A percentile compares a stretch with the other conserved stretches of the same genome.
phyloP scores from a whole-genome alignment of 2,329 filamentous ascomycete genomes.

The Colletotrichum cuscutae region DNA sequence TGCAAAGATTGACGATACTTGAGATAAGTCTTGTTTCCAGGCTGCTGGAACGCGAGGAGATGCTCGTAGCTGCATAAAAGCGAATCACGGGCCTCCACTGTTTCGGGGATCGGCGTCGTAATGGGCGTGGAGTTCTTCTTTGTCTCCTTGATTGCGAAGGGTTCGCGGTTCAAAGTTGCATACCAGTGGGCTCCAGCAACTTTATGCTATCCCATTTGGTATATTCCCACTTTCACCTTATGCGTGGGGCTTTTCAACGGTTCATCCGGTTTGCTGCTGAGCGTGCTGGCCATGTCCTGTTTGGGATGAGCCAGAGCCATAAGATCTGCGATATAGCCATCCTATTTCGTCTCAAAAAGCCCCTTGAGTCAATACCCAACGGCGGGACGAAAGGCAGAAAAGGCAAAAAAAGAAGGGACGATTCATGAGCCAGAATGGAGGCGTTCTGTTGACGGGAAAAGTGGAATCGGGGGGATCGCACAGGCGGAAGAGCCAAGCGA shows the following conservation, averaged over 20 bases:
- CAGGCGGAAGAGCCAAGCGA: conserved; percentile 11
- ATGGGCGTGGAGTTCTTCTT: neutral
- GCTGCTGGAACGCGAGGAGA: neutral
- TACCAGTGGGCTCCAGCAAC: neutral
- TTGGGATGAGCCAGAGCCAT: neutral
- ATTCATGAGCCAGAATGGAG: neutral
- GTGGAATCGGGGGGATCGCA: conserved; percentile 13
- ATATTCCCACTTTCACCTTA: neutral
- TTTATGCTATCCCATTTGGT: neutral
- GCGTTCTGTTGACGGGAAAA: conserved; percentile 19
- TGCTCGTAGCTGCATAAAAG: conserved; percentile 3
- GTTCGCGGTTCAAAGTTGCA: neutral
- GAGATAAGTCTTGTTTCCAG: neutral
- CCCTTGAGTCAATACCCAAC: neutral
- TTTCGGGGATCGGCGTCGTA: conserved; percentile 21
- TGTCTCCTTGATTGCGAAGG: neutral
- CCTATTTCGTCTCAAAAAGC: neutral
- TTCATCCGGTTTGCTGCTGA: neutral
- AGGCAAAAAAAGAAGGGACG: neutral
- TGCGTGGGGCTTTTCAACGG: neutral
- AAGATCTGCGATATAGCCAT: neutral
- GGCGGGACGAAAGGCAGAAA: neutral
- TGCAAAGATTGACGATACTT: neutral
- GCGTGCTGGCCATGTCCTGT: neutral
- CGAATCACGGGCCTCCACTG: conserved; percentile 6